Conservation (phyloP, 2,329 filamentous ascomycete genomes). For the Colletotrichum orchidophilum region DNA sequence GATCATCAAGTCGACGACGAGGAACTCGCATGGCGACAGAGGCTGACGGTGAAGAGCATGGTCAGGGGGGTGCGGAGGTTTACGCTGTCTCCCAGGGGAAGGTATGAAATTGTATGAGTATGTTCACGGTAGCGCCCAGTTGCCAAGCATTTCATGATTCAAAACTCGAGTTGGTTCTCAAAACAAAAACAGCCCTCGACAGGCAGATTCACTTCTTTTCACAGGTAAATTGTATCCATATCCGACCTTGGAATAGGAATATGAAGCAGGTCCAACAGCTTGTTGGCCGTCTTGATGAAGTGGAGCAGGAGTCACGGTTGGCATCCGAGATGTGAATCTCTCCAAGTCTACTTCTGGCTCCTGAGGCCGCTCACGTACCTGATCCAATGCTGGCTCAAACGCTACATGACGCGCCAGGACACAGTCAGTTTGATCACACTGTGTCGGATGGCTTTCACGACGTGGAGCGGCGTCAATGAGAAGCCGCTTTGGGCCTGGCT, state of each 20-base stretch:
- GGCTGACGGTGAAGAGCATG: background rate
- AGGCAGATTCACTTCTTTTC: background rate
- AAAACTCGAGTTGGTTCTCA: background rate
- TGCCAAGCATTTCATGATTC: background rate
- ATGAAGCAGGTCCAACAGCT: background rate
- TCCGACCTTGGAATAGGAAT: background rate
- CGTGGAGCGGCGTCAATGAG: slow-evolving; percentile 11
- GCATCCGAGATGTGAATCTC: background rate
- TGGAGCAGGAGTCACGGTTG: background rate
- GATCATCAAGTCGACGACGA: background rate
- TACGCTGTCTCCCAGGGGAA: background rate
- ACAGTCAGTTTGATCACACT: background rate
- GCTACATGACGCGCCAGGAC: background rate
- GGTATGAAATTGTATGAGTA: background rate
- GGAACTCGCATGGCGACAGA: background rate
- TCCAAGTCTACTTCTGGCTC: background rate
- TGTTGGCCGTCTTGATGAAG: background rate
- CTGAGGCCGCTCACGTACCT: background rate
- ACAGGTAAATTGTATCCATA: background rate
- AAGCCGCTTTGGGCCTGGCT: slow-evolving; percentile 1
- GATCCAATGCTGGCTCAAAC: background rate
- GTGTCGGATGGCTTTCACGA: background rate
- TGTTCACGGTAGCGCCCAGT: background rate
- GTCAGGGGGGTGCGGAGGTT: background rate
- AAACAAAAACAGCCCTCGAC: background rate